Base-by-base conservation (phyloP, 371 early-diverging fungal species). In the Syncephalastrum monosporum region DNA sequence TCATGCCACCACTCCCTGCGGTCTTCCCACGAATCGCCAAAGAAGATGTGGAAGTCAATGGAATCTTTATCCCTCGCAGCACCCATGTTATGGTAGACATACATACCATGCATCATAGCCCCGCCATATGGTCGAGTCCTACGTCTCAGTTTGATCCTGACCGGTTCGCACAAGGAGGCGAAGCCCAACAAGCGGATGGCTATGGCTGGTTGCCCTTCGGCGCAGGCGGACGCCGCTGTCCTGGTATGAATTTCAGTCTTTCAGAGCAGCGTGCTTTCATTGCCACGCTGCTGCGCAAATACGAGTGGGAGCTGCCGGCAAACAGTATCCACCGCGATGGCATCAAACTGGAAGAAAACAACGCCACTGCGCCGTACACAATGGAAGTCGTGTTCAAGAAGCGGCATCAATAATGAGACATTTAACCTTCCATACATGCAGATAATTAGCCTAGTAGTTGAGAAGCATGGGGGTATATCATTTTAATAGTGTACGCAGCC, bases 231-330 rank as follows among this genome's bases (percentile, higher is more conserved):
- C 54, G 54, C 12, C 41, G 23, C 33, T 74, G 71, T 17, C 52
- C 70, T 38, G 71, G 68, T 48, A 74, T 67, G 51, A 70, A 67
- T 19, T 70, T 68, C 47, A 57, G 38, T 12, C 38, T 33, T 33
- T 12, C 53, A 7, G 72, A 76, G 29, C 74, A 74, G 21, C 50
- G 69, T 12, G 65, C 71, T 1, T 12, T 67, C 0, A 23, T 74
- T n/a, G 42, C 61, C 12, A 66, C 64, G 63, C 21, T 77, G 3
- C 54, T 62, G 13, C 57, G 52, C 15, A 53, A 57, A 42, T 63
- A 54, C 44, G 52, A 57, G 16, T 56, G 53, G 63, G 47, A 45
- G 14, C 24, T 63, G 14, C 53, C 53, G 13, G 45, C 42, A 4
- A 27, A 57, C 25, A 47, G 53, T 7, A 54, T 63, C 42, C 57